Evolutionary conservation across 208 protist species (phyloP).

Genomic region (Tritrichomonas foetus): DNA sequence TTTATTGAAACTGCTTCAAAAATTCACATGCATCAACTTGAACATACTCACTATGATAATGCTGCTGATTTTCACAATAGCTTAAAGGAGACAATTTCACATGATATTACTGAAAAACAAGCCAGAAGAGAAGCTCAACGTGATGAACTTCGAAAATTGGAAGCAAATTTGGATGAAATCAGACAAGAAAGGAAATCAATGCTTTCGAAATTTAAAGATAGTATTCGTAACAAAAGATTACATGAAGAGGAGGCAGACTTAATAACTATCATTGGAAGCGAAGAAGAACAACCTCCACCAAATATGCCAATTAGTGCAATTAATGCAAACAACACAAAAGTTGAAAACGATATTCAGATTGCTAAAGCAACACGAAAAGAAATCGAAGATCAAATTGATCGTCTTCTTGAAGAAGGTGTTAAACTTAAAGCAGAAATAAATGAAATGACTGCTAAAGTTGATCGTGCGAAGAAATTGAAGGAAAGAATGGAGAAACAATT

Average conservation of each 20-base stretch:
- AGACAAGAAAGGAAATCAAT: neutral
- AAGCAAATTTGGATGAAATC: neutral
- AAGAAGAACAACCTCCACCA: neutral
- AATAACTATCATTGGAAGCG: neutral
- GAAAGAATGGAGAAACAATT: neutral
- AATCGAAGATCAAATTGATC: neutral
- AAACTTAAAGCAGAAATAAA: neutral
- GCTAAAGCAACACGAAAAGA: neutral
- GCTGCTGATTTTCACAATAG: neutral
- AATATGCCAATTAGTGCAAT: neutral
- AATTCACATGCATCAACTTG: neutral
- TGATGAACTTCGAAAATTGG: neutral
- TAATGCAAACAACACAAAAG: neutral
- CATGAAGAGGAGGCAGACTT: neutral
- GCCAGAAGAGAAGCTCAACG: neutral
- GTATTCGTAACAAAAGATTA: neutral
- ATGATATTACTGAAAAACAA: constrained; percentile 1
- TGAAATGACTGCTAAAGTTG: neutral
- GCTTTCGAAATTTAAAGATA: neutral
- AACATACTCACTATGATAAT: neutral
- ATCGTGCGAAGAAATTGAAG: neutral
- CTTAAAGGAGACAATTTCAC: neutral
- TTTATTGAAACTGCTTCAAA: neutral
- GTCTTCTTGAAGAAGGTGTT: neutral
- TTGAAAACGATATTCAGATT: neutral